Percentiles rank a stretch among this genome's conserved stretches.
phyloP scores from a whole-genome alignment of 768 basidiomycete species.

The Rhodotorula paludigena region DNA sequence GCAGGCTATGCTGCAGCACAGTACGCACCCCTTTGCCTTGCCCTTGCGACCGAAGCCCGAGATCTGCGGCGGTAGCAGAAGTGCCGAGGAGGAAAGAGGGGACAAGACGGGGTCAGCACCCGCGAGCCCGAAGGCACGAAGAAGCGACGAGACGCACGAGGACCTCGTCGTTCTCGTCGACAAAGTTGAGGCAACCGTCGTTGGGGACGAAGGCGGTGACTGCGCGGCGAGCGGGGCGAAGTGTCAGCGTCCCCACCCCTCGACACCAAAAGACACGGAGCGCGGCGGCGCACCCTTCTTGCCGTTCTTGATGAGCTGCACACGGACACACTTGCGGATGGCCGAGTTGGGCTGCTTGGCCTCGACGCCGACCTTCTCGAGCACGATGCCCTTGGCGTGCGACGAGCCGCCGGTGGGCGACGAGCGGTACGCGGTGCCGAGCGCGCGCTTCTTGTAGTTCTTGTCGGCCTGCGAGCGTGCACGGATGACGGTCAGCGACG shows the following conservation, averaged over 20 bases:
- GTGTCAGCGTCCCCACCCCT: not conserved
- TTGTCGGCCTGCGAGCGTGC: constrained; percentile 75
- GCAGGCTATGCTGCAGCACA: not conserved
- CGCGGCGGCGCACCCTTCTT: constrained; percentile 62
- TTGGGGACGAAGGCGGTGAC: constrained; percentile 97
- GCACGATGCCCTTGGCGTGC: constrained; percentile 98
- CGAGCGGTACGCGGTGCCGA: constrained; percentile 99
- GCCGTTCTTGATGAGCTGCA: constrained; percentile 99
- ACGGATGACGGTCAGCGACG: constrained; percentile 7
- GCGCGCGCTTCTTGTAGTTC: constrained; percentile 97
- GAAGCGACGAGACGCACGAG: constrained; percentile 1
- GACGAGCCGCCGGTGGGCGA: constrained; percentile 98
- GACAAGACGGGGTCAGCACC: not conserved
- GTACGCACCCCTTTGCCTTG: constrained; percentile 73
- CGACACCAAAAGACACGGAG: not conserved
- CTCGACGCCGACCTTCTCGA: constrained; percentile 99
- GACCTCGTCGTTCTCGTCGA: constrained; percentile 73
- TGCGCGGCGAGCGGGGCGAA: not conserved
- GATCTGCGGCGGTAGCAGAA: constrained; percentile 56
- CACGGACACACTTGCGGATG: constrained; percentile 99
- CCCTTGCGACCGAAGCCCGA: constrained; percentile 99
- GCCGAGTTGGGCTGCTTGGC: constrained; percentile 99
- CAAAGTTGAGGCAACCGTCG: constrained; percentile 95
- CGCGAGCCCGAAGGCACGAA: too few species aligned
- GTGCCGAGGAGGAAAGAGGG: not conserved